Conservation (phyloP, 306 rosid species). For the Cucurbita maxima region DNA sequence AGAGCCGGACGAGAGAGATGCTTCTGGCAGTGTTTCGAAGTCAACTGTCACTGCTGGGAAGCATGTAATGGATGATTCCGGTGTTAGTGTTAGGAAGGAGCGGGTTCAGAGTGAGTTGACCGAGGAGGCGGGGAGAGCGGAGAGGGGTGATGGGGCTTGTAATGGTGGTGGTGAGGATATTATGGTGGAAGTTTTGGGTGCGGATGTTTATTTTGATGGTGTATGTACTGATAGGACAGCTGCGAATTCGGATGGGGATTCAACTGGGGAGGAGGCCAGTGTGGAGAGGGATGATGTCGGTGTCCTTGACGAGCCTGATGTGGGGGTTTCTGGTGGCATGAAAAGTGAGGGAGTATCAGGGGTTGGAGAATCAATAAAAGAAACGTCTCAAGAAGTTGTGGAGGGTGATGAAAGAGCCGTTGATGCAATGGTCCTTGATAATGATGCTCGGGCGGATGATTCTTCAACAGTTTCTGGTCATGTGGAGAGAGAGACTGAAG, state of each 20-base stretch:
- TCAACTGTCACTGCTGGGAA: slow-evolving; percentile 22
- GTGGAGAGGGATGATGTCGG: slow-evolving; percentile 14
- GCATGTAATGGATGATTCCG: slow-evolving; percentile 20
- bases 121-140: slow-evolving; percentile 22
- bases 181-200: slow-evolving; percentile 68
- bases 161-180: slow-evolving; percentile 44
- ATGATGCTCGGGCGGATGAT: slow-evolving; percentile 13
- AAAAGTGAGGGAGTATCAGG: slow-evolving; percentile 19
- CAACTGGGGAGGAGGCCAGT: slow-evolving; percentile 14
- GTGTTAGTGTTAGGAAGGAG: slow-evolving; percentile 3
- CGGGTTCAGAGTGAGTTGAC: slow-evolving; percentile 19
- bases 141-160: slow-evolving; percentile 24
- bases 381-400: slow-evolving; percentile 9
- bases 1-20: slow-evolving; percentile 32
- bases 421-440: slow-evolving; percentile 1
- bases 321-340: slow-evolving; percentile 10
- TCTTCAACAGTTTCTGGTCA: slow-evolving; percentile 3
- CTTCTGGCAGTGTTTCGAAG: slow-evolving; percentile 24
- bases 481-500: slow-evolving; percentile 11
- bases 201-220: slow-evolving; percentile 70
- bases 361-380: slow-evolving; percentile 15
- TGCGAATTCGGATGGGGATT: slow-evolving; percentile 14
- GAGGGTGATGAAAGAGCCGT: slow-evolving; percentile 1
- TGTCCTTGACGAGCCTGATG: neutral
- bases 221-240: slow-evolving; percentile 43